phyloP scores from a whole-genome alignment of 2,329 filamentous ascomycete species.

The Didymella glomerata region DNA sequence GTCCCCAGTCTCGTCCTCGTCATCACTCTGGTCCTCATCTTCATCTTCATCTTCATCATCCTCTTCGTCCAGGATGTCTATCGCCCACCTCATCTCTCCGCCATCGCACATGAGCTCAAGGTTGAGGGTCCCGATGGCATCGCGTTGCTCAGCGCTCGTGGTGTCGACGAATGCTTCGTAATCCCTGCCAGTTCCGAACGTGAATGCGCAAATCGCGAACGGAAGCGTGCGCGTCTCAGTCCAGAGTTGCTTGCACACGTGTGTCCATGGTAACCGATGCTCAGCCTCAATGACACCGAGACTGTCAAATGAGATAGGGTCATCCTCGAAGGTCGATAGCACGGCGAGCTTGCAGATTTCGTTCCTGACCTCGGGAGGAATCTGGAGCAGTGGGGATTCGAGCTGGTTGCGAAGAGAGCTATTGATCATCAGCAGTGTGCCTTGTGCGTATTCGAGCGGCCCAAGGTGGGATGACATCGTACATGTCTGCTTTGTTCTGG shows the following conservation, averaged over 20 bases:
- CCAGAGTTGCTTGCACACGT: neutral
- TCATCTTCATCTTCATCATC: neutral
- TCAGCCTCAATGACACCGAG: neutral
- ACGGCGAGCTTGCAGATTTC: neutral
- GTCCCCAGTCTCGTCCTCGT: neutral
- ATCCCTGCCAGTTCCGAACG: neutral
- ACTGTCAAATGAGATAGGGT: neutral
- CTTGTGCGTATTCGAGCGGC: neutral
- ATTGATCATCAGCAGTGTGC: neutral
- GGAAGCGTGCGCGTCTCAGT: neutral
- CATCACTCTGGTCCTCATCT: neutral
- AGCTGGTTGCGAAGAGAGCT: neutral
- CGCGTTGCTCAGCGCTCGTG: neutral
- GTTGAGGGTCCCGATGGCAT: neutral
- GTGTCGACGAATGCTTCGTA: neutral
- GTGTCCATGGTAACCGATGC: neutral
- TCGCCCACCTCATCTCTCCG: neutral
- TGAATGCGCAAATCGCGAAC: neutral
- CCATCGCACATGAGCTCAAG: neutral
- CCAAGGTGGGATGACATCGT: no score
- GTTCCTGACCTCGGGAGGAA: neutral
- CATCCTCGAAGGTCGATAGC: neutral
- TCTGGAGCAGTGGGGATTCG: neutral
- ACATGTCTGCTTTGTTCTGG: neutral
- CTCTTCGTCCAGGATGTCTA: neutral